Evolutionary conservation across 208 protist species (phyloP).

Genomic region (Plasmodiophora brassicae): DNA sequence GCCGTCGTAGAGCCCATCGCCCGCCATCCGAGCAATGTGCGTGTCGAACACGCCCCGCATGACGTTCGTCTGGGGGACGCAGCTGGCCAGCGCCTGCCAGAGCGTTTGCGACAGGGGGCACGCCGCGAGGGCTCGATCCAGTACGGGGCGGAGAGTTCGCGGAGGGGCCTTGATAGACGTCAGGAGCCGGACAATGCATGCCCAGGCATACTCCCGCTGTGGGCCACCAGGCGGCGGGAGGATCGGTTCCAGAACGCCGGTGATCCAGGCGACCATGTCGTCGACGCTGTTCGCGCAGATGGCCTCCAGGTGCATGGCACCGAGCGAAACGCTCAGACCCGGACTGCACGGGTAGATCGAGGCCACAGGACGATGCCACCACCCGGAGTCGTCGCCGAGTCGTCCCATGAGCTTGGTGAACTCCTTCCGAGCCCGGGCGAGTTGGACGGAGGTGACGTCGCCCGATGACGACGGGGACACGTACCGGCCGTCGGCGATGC

Average conservation of each 20-base stretch:
- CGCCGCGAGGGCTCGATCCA: neutral
- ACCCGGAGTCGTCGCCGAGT: neutral
- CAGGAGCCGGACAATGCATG: neutral
- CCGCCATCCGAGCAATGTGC: neutral
- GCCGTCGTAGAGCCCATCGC: neutral
- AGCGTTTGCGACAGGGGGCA: neutral
- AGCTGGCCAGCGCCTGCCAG: neutral
- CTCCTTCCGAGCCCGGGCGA: neutral
- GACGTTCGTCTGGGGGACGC: neutral
- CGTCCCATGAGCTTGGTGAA: neutral
- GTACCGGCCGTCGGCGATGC: neutral
- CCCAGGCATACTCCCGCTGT: neutral
- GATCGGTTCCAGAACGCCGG: neutral
- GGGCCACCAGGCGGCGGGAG: conserved; percentile 5
- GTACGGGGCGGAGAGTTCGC: neutral
- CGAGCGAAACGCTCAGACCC: neutral
- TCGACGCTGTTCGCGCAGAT: neutral
- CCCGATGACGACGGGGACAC: too few relatives aligned
- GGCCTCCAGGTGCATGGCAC: neutral
- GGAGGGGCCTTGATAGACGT: neutral
- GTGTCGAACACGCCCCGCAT: neutral
- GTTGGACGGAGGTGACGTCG: neutral
- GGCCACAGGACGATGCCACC: neutral
- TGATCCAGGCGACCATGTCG: neutral
- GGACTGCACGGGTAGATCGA: neutral